Percentiles rank a stretch among this genome's conserved stretches.
These are phyloP conservation scores for Phytophthora pini DNA, from an alignment of 352 stramenopile genomes.

Conservation along the genomic window DNA sequence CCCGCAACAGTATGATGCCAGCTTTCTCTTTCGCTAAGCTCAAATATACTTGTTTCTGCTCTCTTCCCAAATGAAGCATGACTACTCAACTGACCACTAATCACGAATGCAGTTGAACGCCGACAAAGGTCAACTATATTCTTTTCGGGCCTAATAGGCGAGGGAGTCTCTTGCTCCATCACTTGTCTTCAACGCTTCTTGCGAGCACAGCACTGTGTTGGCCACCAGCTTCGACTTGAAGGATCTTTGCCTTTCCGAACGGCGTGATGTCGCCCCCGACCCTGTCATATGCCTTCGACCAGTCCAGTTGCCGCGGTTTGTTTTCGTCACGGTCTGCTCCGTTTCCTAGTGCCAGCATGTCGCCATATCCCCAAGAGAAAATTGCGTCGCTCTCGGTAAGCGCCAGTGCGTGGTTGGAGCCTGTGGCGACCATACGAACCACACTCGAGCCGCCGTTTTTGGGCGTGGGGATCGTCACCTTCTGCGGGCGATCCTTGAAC, in stretches of 20 bases:
- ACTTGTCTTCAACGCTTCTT: conserved; percentile 23
- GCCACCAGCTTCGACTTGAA: conserved; percentile 86
- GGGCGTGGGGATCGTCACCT: conserved; percentile 57
- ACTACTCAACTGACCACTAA: too few species aligned
- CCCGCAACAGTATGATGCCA: not conserved
- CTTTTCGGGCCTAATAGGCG: not conserved
- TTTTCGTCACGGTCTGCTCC: conserved; percentile 85
- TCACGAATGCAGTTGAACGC: too few species aligned
- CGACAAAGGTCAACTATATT: conserved; percentile 24
- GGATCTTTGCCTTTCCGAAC: conserved; percentile 64
- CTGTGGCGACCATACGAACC: conserved; percentile 67
- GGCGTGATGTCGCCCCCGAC: conserved; percentile 17
- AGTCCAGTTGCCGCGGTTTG: conserved; percentile 68
- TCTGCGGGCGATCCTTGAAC: conserved; percentile 83
- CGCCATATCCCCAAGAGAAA: conserved; percentile 93
- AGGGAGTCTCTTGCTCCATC: conserved; percentile 5
- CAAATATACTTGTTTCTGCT: conserved; percentile 12
- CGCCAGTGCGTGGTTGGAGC: conserved; percentile 90
- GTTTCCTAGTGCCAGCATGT: conserved; percentile 92
- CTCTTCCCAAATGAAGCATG: too few species aligned
- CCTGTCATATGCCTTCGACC: conserved; percentile 54
- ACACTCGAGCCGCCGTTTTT: conserved; percentile 29
- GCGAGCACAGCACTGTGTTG: conserved; percentile 89
- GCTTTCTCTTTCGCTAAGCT: not conserved
- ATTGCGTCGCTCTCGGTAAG: conserved; percentile 79